Conservation (phyloP, 257 asterid genomes). For the Plantago ovata region DNA sequence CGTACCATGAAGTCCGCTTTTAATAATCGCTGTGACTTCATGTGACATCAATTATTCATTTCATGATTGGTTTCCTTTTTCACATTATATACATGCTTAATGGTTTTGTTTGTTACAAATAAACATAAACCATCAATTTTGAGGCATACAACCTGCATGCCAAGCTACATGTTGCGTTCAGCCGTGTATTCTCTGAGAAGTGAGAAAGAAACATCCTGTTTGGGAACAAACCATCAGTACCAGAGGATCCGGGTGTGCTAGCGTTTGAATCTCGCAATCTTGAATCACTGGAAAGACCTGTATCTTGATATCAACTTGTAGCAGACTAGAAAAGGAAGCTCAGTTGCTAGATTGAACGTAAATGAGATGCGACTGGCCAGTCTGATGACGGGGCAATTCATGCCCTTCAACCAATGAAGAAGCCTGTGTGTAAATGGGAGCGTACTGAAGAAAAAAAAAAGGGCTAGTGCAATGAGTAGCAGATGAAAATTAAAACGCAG, state of each 20-base stretch:
- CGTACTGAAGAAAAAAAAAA: slow-evolving; percentile 18
- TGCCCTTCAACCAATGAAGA: slow-evolving; percentile 28
- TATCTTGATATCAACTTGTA: neutral
- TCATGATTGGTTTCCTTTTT: too few species aligned
- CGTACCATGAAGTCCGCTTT: too few species aligned
- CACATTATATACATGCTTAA: too few species aligned
- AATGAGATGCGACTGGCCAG: slow-evolving; percentile 32
- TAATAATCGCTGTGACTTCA: too few species aligned
- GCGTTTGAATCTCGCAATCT: neutral
- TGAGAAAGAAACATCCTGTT: too few species aligned
- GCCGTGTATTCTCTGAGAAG: too few species aligned
- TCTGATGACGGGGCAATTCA: slow-evolving; percentile 31
- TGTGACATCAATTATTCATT: too few species aligned
- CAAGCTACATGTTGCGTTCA: too few species aligned
- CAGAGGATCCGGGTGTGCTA: neutral
- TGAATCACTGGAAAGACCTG: neutral
- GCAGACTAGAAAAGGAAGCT: neutral
- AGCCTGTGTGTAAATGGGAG: slow-evolving; percentile 8
- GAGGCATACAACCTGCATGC: too few species aligned
- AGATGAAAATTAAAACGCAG: neutral
- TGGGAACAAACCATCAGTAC: neutral
- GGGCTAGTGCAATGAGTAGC: slow-evolving; percentile 3
- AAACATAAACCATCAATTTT: too few species aligned
- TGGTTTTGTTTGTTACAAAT: too few species aligned
- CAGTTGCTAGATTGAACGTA: slow-evolving; percentile 23